Base-by-base conservation (phyloP, 2,329 filamentous ascomycete genomes). In the Tolypocladium sp. region DNA sequence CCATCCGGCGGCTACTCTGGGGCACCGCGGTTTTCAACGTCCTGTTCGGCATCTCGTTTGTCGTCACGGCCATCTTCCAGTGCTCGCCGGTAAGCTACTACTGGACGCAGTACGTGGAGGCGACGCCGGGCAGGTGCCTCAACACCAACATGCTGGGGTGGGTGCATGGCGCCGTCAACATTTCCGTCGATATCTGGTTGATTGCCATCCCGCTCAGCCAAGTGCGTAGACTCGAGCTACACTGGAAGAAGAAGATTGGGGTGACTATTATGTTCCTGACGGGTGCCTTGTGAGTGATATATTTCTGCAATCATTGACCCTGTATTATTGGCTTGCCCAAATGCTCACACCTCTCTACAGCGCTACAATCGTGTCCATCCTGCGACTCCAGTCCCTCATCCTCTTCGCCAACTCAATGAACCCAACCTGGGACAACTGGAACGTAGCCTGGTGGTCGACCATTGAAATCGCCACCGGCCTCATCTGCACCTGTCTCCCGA, bases 211-310 rank as follows among this genome's bases (percentile, higher is more conserved):
- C 59, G 8, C 59, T 60, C 4, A 56, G 42, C 56, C 52, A 58
- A 52, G 33, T 60, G n/a, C 37, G 41, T 9, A 40, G 22, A 10
- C 56, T 58, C 17, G 37, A 52, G 17, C 56, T 60, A 13, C 56
- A 58, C 37, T 58, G 59, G 56, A 60, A 60, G 52, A 58, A 60
- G 42, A 60, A 60, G 59, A 8, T 56, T 1, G 42, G 42, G 20
- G 59, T 57, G 5, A 15, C 27, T 42, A 22, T 60, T 52, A 60
- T 60, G 59, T 60, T 60, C 13, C 9, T 60, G 33, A 52, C 42
- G 33, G 59, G 59, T 2, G 20, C 30, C 12, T 58, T 60, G 58
- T 60, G 30, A 57, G 55, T 55, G n/a, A n/a, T n/a, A n/a, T n/a
- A n/a, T n/a, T n/a, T n/a, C n/a, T n/a, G n/a, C n/a, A n/a, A n/a